Evolutionary conservation across 2,329 filamentous ascomycete species (phyloP).

Genomic region (Fusarium ambrosium): DNA sequence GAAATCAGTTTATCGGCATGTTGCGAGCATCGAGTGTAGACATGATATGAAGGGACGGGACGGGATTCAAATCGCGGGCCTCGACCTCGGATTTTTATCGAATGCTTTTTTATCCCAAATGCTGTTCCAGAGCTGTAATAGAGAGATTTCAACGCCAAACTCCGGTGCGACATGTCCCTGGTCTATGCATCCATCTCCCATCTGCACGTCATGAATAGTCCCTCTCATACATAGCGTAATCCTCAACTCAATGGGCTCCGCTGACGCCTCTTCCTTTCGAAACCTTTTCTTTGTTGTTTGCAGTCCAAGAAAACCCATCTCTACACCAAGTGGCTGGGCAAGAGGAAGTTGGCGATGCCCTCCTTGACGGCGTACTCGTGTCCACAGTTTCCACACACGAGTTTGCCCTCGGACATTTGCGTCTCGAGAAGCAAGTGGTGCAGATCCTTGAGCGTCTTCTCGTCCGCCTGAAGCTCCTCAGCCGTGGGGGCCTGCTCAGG

Average conservation of each 20-base stretch:
- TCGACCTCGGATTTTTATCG: slow-evolving; percentile 23
- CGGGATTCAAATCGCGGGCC: slow-evolving; percentile 16
- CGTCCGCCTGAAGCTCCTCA: slow-evolving; percentile 73
- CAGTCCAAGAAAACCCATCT: neutral
- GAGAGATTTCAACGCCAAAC: slow-evolving; percentile 45
- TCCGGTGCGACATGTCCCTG: slow-evolving; percentile 23
- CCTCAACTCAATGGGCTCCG: neutral
- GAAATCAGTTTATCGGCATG: slow-evolving; percentile 39
- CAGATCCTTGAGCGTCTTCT: slow-evolving; percentile 80
- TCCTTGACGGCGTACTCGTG: slow-evolving; percentile 96
- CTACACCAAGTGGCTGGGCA: slow-evolving; percentile 90
- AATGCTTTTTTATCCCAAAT: slow-evolving; percentile 32
- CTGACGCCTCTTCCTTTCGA: neutral
- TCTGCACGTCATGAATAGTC: slow-evolving; percentile 11
- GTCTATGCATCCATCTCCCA: neutral
- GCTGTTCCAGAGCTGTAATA: slow-evolving; percentile 26
- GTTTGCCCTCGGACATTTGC: slow-evolving; percentile 86
- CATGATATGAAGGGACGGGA: slow-evolving; percentile 22
- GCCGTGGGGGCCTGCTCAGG: slow-evolving; percentile 74
- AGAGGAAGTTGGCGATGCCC: slow-evolving; percentile 94
- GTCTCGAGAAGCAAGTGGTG: slow-evolving; percentile 90
- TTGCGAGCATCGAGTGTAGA: slow-evolving; percentile 41
- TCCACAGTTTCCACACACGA: slow-evolving; percentile 91
- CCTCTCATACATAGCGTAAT: slow-evolving; percentile 4
- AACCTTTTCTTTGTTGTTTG: neutral